Evolutionary conservation across 1,139 yeast genomes (phyloP), one percentile per base, ranked within the genome.

Genomic region (Sugiyamaella xylanicola): DNA sequence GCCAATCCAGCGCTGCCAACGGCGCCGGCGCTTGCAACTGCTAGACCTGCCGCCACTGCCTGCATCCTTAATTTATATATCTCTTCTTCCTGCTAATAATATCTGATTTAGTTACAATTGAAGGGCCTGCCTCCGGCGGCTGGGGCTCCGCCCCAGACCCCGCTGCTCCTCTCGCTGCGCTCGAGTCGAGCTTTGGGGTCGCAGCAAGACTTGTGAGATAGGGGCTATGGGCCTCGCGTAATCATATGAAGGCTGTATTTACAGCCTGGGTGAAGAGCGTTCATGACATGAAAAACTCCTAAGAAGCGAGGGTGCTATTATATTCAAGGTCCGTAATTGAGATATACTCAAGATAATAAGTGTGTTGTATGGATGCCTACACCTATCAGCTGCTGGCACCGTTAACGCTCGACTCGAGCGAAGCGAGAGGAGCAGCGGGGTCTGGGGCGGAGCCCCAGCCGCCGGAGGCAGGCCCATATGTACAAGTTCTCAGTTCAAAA

Each of bases 1-100:
- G 56, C 29, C 61, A 59, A 4, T 50, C 63, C 1, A 51, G 62
- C 32, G 59, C 61, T 13, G 58, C 66, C 43, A 56, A 61, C 25
- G 57, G 61, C n/a, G 59, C 68, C 37, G 58, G 62, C 27, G 61
- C 67, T n/a, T 70, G 74, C 60, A 68, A 66, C 51, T 71, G 74
- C 49, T 66, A 59, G 52, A 32, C 42, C 47, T 15, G 25, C 15
- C 25, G 19, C 9, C 21, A n/a, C n/a, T 21, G 17, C 20, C 21
- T 42, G 19, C 46, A 15, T 45, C 40, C 40, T 45, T 45, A 45
- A 45, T 45, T 45, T 45, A 45, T 45, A 45, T 45, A 29, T 29
- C 36, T 43, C 16, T 32, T 19, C 17, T 45, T 29, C 15, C 9
- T 19, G 48, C 35, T 42, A 21, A n/a, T 19, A 45, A 9, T 32